Evolutionary conservation across 2,329 filamentous ascomycete genomes (phyloP).

Genomic region (Pezicula neosporulosa): DNA sequence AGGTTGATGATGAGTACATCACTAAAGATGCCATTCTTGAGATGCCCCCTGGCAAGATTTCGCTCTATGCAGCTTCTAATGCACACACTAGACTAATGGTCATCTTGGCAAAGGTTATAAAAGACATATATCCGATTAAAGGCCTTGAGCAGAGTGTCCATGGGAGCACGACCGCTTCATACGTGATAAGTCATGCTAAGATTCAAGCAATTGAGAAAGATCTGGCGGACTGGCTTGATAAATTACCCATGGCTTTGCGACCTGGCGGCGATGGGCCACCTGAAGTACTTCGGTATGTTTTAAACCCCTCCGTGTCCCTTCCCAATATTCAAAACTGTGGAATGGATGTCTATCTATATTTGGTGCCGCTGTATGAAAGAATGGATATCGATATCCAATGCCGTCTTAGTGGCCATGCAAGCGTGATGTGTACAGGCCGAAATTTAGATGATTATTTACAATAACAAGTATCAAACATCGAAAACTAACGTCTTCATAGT

Average conservation of each 20-base stretch:
- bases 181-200: conserved; percentile 59
- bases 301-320: background rate
- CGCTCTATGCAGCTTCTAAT: conserved; percentile 61
- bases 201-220: conserved; percentile 64
- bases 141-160: conserved; percentile 43
- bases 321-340: background rate
- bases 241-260: conserved; percentile 71
- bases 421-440: no score
- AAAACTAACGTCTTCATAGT: conserved; percentile 30
- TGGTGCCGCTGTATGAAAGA: no score
- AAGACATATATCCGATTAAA: conserved; percentile 63
- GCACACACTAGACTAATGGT: conserved; percentile 61
- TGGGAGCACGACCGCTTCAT: conserved; percentile 39
- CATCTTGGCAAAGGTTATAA: conserved; percentile 62
- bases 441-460: background rate
- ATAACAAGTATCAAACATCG: background rate
- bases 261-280: conserved; percentile 74
- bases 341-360: no score
- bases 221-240: conserved; percentile 60
- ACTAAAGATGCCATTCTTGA: conserved; percentile 52
- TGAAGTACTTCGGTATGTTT: conserved; percentile 69
- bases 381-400: no score
- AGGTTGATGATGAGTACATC: conserved; percentile 66
- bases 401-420: no score
- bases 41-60: conserved; percentile 51